Conservation (phyloP, 2,329 filamentous ascomycete genomes). For the Sporothrix variecibatus region DNA sequence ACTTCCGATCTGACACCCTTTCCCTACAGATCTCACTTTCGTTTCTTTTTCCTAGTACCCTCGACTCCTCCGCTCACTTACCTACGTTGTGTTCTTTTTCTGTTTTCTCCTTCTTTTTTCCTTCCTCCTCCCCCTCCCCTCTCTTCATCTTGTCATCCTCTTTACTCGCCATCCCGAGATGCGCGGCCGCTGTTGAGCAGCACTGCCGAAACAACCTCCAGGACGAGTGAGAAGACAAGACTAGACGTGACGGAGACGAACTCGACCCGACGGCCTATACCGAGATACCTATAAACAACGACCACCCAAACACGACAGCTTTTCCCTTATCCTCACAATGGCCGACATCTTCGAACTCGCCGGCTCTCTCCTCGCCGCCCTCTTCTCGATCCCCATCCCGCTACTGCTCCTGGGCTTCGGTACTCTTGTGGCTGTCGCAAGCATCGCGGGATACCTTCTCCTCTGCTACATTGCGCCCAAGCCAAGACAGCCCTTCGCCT, state of each 20-base stretch:
- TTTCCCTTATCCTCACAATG: slow-evolving; percentile 19
- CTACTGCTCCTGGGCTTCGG: slow-evolving; percentile 28
- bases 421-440: slow-evolving; percentile 19
- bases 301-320: neutral
- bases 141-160: neutral
- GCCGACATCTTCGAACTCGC: slow-evolving; percentile 22
- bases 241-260: neutral
- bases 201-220: slow-evolving; percentile 3
- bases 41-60: neutral
- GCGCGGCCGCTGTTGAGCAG: slow-evolving; percentile 21
- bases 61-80: neutral
- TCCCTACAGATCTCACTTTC: slow-evolving; percentile 4
- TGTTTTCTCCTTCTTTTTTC: neutral
- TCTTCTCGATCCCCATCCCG: slow-evolving; percentile 24
- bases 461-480: slow-evolving; percentile 77
- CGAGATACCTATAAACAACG: neutral
- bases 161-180: slow-evolving; percentile 14
- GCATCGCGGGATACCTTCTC: slow-evolving; percentile 56
- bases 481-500: slow-evolving; percentile 70
- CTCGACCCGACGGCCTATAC: neutral
- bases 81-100: neutral
- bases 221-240: neutral
- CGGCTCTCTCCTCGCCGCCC: slow-evolving; percentile 15
- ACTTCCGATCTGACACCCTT: slow-evolving; percentile 8
- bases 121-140: neutral